Base-by-base conservation (phyloP, 345 rosid genomes). In the Populus nigra region DNA sequence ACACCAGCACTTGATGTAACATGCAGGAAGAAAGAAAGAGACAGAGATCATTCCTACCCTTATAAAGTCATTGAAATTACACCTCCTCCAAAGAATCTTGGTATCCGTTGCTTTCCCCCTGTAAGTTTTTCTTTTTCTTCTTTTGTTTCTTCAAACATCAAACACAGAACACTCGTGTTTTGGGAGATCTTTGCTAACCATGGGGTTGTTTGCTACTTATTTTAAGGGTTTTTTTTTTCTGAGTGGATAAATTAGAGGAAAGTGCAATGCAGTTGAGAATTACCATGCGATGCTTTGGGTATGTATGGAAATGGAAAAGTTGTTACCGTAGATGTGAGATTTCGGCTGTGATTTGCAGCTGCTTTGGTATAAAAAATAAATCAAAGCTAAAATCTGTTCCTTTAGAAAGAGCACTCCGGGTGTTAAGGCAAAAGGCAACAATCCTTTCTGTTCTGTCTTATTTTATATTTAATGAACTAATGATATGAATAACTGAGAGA, bases 21-120 rank as follows among this genome's bases (percentile, higher is more conserved):
- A 20, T 92, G 98, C 86, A 89, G 93, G 82, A 93, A 88, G 90
- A 92, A 86, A 72, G 98, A 92, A 39, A 79, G 82, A 67, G 94
- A 87, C 47, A 88, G 91, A 81, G 90, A 90, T 66, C 86, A 79
- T 65, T 81, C 76, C 73, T 70, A 85, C 79, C 92, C 97, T 39
- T 95, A 95, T 33, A 93, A 92, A 88, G 99, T 92, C 63, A 76
- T 93, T 75, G 99, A 96, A 80, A 90, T 93, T 15, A 93, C 99
- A 15, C 98, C 99, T 77, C 98, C 97, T 3, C 99, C 99, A 76
- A 96, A 87, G 85, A 84, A 79, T 83, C 97, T 96, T 23, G 98
- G 98, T 82, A 84, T 88, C 84, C 96, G 99, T 65, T 91, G 93
- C 84, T 88, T 93, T 75, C 89, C 99, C 74, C 78, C 87, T 6